These are phyloP conservation scores for Panus rudis DNA, from an alignment of 768 basidiomycete genomes.

Conservation along the genomic window DNA sequence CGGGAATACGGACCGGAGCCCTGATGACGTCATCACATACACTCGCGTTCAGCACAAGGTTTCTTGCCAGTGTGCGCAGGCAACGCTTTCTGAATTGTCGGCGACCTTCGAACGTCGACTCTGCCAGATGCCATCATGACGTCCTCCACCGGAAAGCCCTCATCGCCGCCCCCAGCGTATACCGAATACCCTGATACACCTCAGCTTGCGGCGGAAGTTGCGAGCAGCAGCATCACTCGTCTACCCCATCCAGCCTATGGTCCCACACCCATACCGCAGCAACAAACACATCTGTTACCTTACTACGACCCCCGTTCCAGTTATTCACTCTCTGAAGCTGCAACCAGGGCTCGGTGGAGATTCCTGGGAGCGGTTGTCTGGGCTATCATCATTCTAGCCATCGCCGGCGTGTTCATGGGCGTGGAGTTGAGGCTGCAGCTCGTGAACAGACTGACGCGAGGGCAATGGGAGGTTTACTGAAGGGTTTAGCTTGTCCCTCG, in stretches of 20 bases:
- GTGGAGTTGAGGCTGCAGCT: conserved; percentile 17
- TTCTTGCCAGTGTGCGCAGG: too few relatives aligned
- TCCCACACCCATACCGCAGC: conserved; percentile 35
- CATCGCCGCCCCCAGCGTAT: conserved; percentile 21
- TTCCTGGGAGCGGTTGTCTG: conserved; percentile 36
- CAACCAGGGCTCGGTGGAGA: conserved; percentile 33
- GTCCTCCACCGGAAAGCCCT: conserved; percentile 11
- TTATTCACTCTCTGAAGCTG: conserved; percentile 31
- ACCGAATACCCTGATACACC: conserved; percentile 11
- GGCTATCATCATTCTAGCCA: conserved; percentile 27
- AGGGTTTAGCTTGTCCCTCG: neutral
- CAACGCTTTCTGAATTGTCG: too few relatives aligned
- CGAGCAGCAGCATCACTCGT: conserved; percentile 1
- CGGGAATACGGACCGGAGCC: neutral
- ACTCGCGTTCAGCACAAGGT: neutral
- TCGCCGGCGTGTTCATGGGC: conserved; percentile 22
- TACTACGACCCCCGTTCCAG: conserved; percentile 38
- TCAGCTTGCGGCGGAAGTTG: neutral
- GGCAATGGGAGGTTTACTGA: conserved; percentile 2
- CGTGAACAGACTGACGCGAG: too few relatives aligned
- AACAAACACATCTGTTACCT: conserved; percentile 31
- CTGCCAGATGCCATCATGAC: too few relatives aligned
- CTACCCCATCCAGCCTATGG: conserved; percentile 21
- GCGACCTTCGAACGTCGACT: too few relatives aligned
- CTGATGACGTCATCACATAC: neutral